Base-by-base conservation (phyloP, 495 filamentous ascomycete genomes). In the Tuber umbilicatum region DNA sequence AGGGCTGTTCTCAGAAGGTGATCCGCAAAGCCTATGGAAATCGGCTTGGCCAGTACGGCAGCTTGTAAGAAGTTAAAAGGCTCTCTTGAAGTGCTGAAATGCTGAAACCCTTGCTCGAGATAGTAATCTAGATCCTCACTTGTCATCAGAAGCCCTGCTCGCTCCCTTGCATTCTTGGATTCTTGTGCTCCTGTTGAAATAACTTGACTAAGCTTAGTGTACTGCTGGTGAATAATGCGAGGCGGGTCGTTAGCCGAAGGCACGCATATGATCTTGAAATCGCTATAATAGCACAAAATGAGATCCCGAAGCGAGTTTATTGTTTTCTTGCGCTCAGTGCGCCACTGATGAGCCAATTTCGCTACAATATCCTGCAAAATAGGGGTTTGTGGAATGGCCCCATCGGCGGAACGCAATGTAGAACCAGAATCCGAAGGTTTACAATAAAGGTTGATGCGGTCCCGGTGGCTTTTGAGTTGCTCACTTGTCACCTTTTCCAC, bases 31-130 rank as follows among this genome's bases (percentile, higher is more conserved):
- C 71, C 80, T 55, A 69, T 74, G 37, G 78, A 68, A 41, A 81
- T 70, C 14, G 78, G 79, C 23, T 80, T 80, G 41, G 72, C 73
- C 16, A 37, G 78, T 19, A 80, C 68, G 5, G 79, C 79, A 14
- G 79, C 78, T 12, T 75, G 72, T 50, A 80, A 70, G 67, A 81
- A 81, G 70, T 81, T 81, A 75, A 81, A 81, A 17, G 79, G 79
- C n/a, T 68, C 39, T 68, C 69, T 80, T 21, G 71, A 73, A 45
- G 78, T 70, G n/a, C 73, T 76, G 68, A 80, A 81, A 35, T 81
- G 79, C 16, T 81, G 74, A 64, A 81, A 81, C 31, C 78, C 78
- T 27, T 72, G 70, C 17, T 73, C 70, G 50, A 81, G 78, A 41
- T 81, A 81, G 37, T 72, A 45, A 35, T 80, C 71, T 27, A 81